These are phyloP conservation scores for Polygonum maritimum DNA, from an alignment of 148 eudicot genomes.

Conservation along the genomic window DNA sequence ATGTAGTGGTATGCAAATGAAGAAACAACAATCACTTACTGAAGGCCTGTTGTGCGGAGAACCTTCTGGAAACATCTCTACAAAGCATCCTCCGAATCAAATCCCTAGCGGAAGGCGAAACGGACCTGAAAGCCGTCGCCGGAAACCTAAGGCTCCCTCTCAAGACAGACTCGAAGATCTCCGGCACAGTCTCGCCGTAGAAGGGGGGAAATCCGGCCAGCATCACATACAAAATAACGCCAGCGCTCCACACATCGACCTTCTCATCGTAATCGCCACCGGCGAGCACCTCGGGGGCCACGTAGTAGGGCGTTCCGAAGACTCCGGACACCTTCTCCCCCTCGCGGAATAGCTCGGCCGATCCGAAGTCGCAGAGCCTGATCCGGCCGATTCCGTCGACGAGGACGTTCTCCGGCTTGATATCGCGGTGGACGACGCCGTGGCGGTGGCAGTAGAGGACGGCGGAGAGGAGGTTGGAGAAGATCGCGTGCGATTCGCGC, in stretches of 20 bases:
- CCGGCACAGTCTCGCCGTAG: constrained; percentile 33
- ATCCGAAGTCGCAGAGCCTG: constrained; percentile 50
- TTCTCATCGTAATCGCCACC: constrained; percentile 45
- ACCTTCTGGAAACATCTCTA: constrained; percentile 38
- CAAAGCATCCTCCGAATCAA: constrained; percentile 52
- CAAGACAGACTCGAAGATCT: constrained; percentile 43
- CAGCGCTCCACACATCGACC: constrained; percentile 60
- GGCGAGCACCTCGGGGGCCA: constrained; percentile 56
- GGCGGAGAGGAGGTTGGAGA: constrained; percentile 35
- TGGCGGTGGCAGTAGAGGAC: constrained; percentile 34
- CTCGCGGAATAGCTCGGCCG: constrained; percentile 36
- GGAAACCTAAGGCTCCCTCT: constrained; percentile 54
- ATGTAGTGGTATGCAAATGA: background rate
- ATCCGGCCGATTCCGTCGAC: constrained; percentile 29
- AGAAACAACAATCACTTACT: constrained; percentile 21
- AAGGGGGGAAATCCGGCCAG: constrained; percentile 51
- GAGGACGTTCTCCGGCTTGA: constrained; percentile 53
- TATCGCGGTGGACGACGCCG: constrained; percentile 47
- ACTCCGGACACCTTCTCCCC: constrained; percentile 38
- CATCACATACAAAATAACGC: constrained; percentile 54
- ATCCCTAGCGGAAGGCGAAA: constrained; percentile 54
- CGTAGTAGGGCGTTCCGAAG: constrained; percentile 64
- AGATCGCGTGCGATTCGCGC: constrained; percentile 28
- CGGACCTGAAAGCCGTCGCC: constrained; percentile 32
- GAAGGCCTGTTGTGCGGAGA: constrained; percentile 50